These are phyloP conservation scores for Scorias spongiosa DNA, from an alignment of 2,329 filamentous ascomycete species.

Conservation along the genomic window DNA sequence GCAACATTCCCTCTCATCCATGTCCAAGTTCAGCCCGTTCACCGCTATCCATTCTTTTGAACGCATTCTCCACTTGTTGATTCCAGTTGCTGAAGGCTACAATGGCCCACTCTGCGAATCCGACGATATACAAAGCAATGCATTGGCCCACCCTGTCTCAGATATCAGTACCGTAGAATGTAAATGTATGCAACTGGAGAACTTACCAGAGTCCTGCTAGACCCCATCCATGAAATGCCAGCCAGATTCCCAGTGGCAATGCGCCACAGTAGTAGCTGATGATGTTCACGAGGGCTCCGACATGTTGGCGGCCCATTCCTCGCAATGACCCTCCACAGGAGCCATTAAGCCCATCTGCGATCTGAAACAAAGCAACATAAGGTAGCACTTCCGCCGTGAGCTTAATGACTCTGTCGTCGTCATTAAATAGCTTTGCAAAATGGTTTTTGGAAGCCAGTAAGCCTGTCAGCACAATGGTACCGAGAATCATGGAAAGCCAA, in stretches of 20 bases:
- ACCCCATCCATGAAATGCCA: conserved; percentile 78
- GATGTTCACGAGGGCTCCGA: conserved; percentile 69
- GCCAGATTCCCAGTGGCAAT: conserved; percentile 64
- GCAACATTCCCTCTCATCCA: background rate
- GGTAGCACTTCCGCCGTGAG: conserved; percentile 69
- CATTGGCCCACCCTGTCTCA: conserved; percentile 13
- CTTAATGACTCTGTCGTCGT: conserved; percentile 54
- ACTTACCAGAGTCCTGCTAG: conserved; percentile 55
- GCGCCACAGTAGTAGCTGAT: conserved; percentile 74
- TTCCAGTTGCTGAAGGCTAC: conserved; percentile 68
- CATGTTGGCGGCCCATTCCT: conserved; percentile 75
- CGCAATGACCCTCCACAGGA: conserved; percentile 66
- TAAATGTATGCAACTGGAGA: background rate
- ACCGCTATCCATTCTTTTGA: conserved; percentile 49
- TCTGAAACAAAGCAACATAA: conserved; percentile 78
- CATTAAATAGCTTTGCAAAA: conserved; percentile 69
- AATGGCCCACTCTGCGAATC: conserved; percentile 62
- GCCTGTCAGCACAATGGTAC: conserved; percentile 48
- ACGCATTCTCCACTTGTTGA: conserved; percentile 53
- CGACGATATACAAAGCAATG: conserved; percentile 64
- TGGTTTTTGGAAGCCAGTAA: conserved; percentile 57
- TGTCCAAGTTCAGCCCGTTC: conserved; percentile 25
- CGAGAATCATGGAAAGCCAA: conserved; percentile 54
- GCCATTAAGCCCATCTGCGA: conserved; percentile 75
- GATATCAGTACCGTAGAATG: background rate